phyloP scores from a whole-genome alignment of 352 stramenopile genomes.

The Phytophthora tentaculata region DNA sequence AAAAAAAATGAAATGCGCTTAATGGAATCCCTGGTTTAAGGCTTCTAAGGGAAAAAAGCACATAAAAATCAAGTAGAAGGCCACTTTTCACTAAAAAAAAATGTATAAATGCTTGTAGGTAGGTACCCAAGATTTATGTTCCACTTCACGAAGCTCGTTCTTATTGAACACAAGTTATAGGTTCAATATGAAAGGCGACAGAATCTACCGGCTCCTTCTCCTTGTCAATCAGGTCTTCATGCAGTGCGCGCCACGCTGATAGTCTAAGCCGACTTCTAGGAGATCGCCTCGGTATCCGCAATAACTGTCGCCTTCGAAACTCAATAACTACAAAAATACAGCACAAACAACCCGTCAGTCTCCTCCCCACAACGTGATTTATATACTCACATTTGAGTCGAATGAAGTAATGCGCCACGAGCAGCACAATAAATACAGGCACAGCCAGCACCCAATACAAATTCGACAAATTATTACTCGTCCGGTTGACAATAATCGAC shows the following conservation, averaged over 20 bases:
- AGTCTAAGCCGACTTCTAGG: constrained; percentile 31
- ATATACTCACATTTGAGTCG: constrained; percentile 27
- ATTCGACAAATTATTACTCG: constrained; percentile 12
- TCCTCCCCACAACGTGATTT: not conserved
- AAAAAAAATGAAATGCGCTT: no score
- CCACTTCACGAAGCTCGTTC: not conserved
- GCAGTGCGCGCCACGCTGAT: constrained; percentile 37
- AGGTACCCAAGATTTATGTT: no score
- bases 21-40: no score
- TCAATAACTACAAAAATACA: constrained; percentile 20
- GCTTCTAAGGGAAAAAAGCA: no score
- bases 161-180: constrained; percentile 19
- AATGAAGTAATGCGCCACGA: constrained; percentile 30
- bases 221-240: constrained; percentile 44
- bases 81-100: no score
- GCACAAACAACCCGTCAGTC: not conserved
- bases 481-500: constrained; percentile 25
- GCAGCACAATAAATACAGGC: constrained; percentile 21
- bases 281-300: constrained; percentile 30
- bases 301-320: constrained; percentile 6
- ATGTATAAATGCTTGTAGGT: no score
- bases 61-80: constrained; percentile 2
- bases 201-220: constrained; percentile 29
- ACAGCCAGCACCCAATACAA: constrained; percentile 30
- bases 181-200: constrained; percentile 20